These are phyloP conservation scores for Sophora flavescens DNA, from an alignment of 306 rosid species.

Conservation along the genomic window DNA sequence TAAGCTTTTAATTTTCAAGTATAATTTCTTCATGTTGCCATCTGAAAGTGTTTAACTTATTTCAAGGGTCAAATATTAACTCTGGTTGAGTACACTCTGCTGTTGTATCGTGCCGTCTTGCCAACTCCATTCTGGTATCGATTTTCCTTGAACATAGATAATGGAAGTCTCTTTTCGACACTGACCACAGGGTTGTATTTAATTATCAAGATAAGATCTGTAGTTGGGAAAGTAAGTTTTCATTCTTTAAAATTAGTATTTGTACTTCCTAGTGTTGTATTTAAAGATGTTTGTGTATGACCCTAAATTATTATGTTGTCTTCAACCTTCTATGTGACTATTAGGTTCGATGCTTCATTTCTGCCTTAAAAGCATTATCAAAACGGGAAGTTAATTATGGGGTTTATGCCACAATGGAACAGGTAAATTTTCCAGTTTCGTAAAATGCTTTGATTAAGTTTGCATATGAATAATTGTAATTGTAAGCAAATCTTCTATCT, in stretches of 20 bases:
- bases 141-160: slow-evolving; percentile 82
- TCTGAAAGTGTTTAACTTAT: slow-evolving; percentile 51
- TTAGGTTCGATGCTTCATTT: slow-evolving; percentile 72
- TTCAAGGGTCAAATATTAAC: slow-evolving; percentile 88
- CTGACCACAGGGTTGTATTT: slow-evolving; percentile 87
- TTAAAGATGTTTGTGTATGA: slow-evolving; percentile 30
- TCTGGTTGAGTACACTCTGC: slow-evolving; percentile 73
- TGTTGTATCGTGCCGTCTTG: slow-evolving; percentile 81
- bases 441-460: slow-evolving; percentile 32
- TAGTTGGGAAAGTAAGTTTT: slow-evolving; percentile 79
- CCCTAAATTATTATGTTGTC: slow-evolving; percentile 22
- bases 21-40: slow-evolving; percentile 27
- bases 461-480: slow-evolving; percentile 27
- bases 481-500: slow-evolving; percentile 2
- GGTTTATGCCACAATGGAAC: slow-evolving; percentile 80
- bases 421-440: slow-evolving; percentile 56
- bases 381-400: too few species aligned
- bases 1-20: slow-evolving; percentile 30
- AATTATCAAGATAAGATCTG: slow-evolving; percentile 85
- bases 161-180: slow-evolving; percentile 91
- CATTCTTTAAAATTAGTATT: slow-evolving; percentile 33
- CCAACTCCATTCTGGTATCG: slow-evolving; percentile 95
- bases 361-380: slow-evolving; percentile 74
- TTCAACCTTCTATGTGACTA: slow-evolving; percentile 32
- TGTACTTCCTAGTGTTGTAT: slow-evolving; percentile 32